A percentile compares a stretch with the other conserved stretches of the same genome.
Evolutionary conservation across 768 basidiomycete species (phyloP).

Genomic region (Rhizopogon sp.): DNA sequence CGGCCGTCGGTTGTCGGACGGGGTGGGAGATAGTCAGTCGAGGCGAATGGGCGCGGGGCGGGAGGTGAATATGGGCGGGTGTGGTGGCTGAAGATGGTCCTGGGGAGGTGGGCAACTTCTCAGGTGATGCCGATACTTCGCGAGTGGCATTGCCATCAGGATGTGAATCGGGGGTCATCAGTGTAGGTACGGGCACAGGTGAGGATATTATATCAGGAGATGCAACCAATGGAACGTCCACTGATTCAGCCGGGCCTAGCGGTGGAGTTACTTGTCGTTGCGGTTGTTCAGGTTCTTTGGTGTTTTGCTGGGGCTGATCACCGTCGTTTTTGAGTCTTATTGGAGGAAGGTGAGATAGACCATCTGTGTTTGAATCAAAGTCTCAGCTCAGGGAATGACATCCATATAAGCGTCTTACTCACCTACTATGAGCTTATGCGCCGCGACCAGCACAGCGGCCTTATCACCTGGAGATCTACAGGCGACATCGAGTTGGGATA

Average conservation of each 20-base stretch:
- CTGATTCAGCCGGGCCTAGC: not conserved
- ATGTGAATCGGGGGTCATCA: not conserved
- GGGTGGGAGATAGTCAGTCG: conserved; percentile 5
- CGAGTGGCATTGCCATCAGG: not conserved
- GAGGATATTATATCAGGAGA: conserved; percentile 4
- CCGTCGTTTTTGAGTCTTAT: conserved; percentile 68
- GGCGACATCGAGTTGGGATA: conserved; percentile 44
- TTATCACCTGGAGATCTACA: conserved; percentile 72
- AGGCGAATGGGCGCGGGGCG: conserved; percentile 7
- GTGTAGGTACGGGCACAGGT: conserved; percentile 4
- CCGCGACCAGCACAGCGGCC: conserved; percentile 70
- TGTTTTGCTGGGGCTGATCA: conserved; percentile 15
- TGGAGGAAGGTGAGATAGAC: conserved; percentile 67
- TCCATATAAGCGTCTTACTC: conserved; percentile 18
- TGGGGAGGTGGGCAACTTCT: conserved; percentile 2
- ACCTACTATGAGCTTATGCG: conserved; percentile 88
- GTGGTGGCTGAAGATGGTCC: not conserved
- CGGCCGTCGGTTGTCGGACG: conserved; percentile 39
- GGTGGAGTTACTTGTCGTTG: not conserved
- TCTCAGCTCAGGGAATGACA: not conserved
- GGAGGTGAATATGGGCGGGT: not conserved
- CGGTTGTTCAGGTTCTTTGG: conserved; percentile 12
- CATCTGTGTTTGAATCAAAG: conserved; percentile 41
- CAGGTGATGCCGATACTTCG: conserved; percentile 7
- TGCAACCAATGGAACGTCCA: not conserved